These are phyloP conservation scores for Hypericum perforatum DNA, from an alignment of 345 rosid species.

Conservation along the genomic window DNA sequence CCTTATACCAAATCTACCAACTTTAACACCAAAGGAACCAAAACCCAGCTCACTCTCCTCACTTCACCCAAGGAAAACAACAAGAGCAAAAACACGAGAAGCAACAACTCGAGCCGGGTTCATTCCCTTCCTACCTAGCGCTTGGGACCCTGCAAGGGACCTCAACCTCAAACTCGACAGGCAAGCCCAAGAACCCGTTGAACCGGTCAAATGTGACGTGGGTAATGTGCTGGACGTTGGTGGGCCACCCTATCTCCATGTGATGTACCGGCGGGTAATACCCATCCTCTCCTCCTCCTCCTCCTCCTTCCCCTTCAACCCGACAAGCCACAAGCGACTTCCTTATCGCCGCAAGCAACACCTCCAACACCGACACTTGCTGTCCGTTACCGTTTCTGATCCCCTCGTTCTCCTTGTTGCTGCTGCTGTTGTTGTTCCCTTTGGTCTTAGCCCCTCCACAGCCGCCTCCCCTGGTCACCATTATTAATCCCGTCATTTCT, in stretches of 20 bases:
- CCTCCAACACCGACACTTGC: constrained; percentile 44
- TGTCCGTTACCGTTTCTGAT: constrained; percentile 14
- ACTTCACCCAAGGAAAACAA: too few species aligned
- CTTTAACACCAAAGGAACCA: too few species aligned
- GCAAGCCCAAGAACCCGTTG: constrained; percentile 1
- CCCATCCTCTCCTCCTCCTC: not conserved
- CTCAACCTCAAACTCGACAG: constrained; percentile 3
- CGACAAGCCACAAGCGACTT: constrained; percentile 50
- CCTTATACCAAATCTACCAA: too few species aligned
- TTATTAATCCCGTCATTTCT: constrained; percentile 74
- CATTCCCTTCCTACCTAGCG: not conserved
- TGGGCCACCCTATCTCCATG: constrained; percentile 6
- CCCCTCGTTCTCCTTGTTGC: constrained; percentile 51
- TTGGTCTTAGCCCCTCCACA: constrained; percentile 36
- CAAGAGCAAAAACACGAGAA: not conserved
- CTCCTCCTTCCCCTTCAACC: not conserved
- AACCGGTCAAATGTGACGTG: constrained; percentile 3
- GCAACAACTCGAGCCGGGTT: not conserved
- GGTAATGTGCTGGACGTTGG: constrained; percentile 7
- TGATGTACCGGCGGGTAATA: not conserved
- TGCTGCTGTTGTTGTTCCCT: constrained; percentile 13
- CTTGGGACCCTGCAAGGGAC: not conserved
- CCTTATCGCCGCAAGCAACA: constrained; percentile 62
- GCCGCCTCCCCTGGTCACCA: constrained; percentile 73
- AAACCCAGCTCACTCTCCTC: too few species aligned